A percentile compares a stretch with the other conserved stretches of the same genome.
phyloP scores from a whole-genome alignment of 2,329 filamentous ascomycete genomes.

The Fusarium sororula region DNA sequence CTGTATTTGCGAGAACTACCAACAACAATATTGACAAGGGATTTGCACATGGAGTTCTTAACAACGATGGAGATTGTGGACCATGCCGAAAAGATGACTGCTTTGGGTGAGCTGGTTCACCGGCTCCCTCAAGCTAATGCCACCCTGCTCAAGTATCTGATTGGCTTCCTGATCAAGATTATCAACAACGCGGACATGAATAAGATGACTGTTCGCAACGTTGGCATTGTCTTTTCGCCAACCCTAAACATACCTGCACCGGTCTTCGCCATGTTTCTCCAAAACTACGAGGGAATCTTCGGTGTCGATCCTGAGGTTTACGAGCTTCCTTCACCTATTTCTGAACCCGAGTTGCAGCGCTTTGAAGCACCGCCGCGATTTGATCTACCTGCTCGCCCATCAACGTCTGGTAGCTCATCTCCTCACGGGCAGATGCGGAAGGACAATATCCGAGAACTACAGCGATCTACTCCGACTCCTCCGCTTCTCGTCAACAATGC shows the following conservation, averaged over 20 bases:
- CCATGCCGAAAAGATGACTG: constrained; percentile 77
- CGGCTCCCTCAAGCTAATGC: constrained; percentile 82
- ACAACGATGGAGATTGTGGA: constrained; percentile 82
- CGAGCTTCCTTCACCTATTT: constrained; percentile 60
- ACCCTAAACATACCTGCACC: constrained; percentile 96
- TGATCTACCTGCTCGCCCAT: constrained; percentile 56
- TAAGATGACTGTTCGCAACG: constrained; percentile 98
- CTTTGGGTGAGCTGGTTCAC: constrained; percentile 81
- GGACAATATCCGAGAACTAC: constrained; percentile 43
- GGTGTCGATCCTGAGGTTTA: constrained; percentile 73
- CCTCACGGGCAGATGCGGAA: constrained; percentile 59
- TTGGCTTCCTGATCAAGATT: constrained; percentile 89
- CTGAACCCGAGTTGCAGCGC: constrained; percentile 50
- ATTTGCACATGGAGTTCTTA: constrained; percentile 89
- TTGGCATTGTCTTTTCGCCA: constrained; percentile 97
- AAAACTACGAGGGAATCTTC: constrained; percentile 89
- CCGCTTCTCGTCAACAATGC: constrained; percentile 52
- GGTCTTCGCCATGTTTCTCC: constrained; percentile 91
- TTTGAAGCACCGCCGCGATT: constrained; percentile 45
- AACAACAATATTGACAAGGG: constrained; percentile 87
- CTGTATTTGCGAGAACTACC: constrained; percentile 93
- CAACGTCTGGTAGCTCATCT: constrained; percentile 60
- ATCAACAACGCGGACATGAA: constrained; percentile 90
- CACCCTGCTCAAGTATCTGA: constrained; percentile 83
- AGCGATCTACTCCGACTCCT: constrained; percentile 59